These are phyloP conservation scores for Scalesia atractyloides DNA, from an alignment of 129 eudicot genomes.

Conservation along the genomic window DNA sequence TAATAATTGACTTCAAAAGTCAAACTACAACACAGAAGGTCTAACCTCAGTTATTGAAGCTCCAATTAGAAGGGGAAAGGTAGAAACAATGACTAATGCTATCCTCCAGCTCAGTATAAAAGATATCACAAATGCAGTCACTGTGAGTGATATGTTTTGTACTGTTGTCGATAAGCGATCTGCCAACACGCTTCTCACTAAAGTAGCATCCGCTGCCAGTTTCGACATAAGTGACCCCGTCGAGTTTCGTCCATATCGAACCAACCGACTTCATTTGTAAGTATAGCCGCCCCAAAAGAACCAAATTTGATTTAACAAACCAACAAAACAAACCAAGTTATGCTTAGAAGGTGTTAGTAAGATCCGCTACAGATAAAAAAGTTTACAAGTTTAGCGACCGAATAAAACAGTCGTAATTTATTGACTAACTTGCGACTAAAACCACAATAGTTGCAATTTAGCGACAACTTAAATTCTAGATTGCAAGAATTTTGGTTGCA, in stretches of 20 bases:
- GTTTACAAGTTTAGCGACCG: too few relatives aligned
- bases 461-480: too few relatives aligned
- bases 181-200: constrained; percentile 77
- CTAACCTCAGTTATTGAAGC: constrained; percentile 74
- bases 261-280: constrained; percentile 79
- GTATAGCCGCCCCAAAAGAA: constrained; percentile 52
- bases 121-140: constrained; percentile 69
- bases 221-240: constrained; percentile 72
- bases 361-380: too few relatives aligned
- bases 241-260: constrained; percentile 72
- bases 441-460: too few relatives aligned
- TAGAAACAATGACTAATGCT: constrained; percentile 61
- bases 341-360: too few relatives aligned
- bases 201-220: constrained; percentile 83
- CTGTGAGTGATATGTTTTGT: constrained; percentile 64
- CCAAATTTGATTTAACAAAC: too few relatives aligned
- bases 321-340: too few relatives aligned
- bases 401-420: too few relatives aligned
- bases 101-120: constrained; percentile 79
- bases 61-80: constrained; percentile 72
- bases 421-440: too few relatives aligned
- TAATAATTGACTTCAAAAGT: constrained; percentile 6
- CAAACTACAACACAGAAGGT: neutral
- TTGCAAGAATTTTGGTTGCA: too few relatives aligned
- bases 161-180: constrained; percentile 76